A percentile compares a stretch with the other conserved stretches of the same genome.
phyloP scores from a whole-genome alignment of 345 rosid genomes.

The Populus simonii region DNA sequence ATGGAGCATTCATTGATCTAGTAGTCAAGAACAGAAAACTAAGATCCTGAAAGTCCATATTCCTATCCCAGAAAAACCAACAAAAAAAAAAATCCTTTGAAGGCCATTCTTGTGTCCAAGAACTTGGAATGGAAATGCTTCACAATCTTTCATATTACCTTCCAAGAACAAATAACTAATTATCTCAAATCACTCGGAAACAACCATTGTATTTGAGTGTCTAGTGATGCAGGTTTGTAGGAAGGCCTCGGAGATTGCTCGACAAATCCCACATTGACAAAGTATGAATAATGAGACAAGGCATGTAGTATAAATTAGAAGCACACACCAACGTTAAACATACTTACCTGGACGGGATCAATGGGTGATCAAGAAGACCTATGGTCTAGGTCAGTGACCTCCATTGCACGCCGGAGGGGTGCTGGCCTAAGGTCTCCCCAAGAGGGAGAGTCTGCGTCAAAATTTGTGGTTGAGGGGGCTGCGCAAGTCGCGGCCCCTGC shows the following conservation, averaged over 20 bases:
- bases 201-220: neutral
- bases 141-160: neutral
- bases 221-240: neutral
- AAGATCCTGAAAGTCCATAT: neutral
- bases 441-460: too few species aligned
- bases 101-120: neutral
- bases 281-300: too few species aligned
- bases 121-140: neutral
- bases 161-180: neutral
- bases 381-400: slow-evolving; percentile 20
- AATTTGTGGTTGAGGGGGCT: too few species aligned
- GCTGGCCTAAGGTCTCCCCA: neutral
- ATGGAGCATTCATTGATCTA: neutral
- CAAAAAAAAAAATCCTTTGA: neutral
- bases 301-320: neutral
- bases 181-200: neutral
- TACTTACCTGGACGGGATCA: slow-evolving; percentile 27
- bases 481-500: neutral
- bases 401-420: slow-evolving; percentile 11
- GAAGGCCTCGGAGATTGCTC: neutral
- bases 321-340: accelerated
- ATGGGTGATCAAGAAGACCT: slow-evolving; percentile 11
- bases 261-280: slow-evolving; percentile 5
- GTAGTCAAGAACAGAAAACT: neutral
- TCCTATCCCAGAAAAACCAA: neutral